phyloP scores from a whole-genome alignment of 306 rosid genomes.

The Lagenaria siceraria region DNA sequence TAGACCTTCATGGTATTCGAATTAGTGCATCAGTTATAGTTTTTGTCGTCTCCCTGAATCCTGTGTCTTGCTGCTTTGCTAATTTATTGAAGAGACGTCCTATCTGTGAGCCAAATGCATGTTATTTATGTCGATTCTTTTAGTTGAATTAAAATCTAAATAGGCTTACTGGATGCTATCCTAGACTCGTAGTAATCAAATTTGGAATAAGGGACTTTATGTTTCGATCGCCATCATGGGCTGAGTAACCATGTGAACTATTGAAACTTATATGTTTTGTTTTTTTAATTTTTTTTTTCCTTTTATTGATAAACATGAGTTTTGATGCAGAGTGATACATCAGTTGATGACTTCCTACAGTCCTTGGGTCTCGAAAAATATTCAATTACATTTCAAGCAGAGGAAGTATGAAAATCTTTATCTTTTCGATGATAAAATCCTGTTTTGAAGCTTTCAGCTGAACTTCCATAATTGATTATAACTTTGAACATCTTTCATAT shows the following conservation, averaged over 20 bases:
- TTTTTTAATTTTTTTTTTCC: not conserved
- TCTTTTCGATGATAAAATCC: not conserved
- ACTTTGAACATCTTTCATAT: slow-evolving; percentile 14
- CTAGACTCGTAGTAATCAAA: not conserved
- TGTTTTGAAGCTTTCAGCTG: slow-evolving; percentile 4
- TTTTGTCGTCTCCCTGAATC: not conserved
- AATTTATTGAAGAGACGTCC: not conserved
- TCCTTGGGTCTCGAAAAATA: slow-evolving; percentile 93
- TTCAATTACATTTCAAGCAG: slow-evolving; percentile 87
- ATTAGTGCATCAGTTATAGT: not conserved
- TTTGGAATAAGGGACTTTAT: not conserved
- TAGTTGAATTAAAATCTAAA: not conserved
- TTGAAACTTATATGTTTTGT: not conserved
- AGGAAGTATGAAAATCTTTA: slow-evolving; percentile 59
- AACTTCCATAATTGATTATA: not conserved
- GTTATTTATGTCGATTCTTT: not conserved
- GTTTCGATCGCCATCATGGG: not conserved
- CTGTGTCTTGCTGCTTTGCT: not conserved
- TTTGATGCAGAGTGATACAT: slow-evolving; percentile 51
- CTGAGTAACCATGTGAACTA: not conserved
- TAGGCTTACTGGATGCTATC: not conserved
- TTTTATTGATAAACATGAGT: not conserved
- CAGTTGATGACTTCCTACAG: slow-evolving; percentile 72
- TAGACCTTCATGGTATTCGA: not conserved
- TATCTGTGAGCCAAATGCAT: not conserved